Percentiles rank a stretch among this genome's conserved stretches.
phyloP scores from a whole-genome alignment of 805 yeast species.

The Schwanniomyces pseudopolymorphus region DNA sequence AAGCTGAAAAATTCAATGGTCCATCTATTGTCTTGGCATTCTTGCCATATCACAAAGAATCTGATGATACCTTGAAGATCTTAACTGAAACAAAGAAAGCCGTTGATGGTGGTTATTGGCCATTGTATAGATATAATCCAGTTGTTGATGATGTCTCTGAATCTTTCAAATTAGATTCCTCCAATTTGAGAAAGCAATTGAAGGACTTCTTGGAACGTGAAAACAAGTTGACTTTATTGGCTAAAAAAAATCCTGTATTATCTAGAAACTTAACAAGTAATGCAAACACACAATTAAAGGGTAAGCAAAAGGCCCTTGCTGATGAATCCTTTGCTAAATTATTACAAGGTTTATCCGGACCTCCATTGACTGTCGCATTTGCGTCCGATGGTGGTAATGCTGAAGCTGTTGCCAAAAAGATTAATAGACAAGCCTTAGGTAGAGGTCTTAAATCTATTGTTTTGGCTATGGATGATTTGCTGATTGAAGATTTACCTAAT shows the following conservation, averaged over 20 bases:
- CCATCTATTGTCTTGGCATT: slow-evolving; percentile 92
- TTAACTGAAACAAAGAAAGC: slow-evolving; percentile 85
- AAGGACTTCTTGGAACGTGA: slow-evolving; percentile 84
- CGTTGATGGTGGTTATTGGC: slow-evolving; percentile 96
- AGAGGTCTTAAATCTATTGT: slow-evolving; percentile 72
- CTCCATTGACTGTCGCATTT: slow-evolving; percentile 81
- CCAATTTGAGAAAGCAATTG: slow-evolving; percentile 72
- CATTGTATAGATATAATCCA: slow-evolving; percentile 86
- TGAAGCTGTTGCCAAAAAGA: slow-evolving; percentile 73
- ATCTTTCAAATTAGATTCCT: slow-evolving; percentile 83
- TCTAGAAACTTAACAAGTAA: slow-evolving; percentile 69
- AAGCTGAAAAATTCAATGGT: slow-evolving; percentile 86
- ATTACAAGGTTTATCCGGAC: slow-evolving; percentile 86
- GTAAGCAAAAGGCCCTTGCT: slow-evolving; percentile 63
- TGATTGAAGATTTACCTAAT: slow-evolving; percentile 69
- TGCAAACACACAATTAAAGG: slow-evolving; percentile 57
- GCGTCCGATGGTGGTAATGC: slow-evolving; percentile 95
- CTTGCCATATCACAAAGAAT: slow-evolving; percentile 69
- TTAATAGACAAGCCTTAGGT: slow-evolving; percentile 74
- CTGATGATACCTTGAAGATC: slow-evolving; percentile 67
- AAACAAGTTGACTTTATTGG: slow-evolving; percentile 77
- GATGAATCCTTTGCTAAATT: slow-evolving; percentile 74
- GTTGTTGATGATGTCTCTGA: slow-evolving; percentile 43
- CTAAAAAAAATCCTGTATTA: slow-evolving; percentile 68
- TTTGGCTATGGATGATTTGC: slow-evolving; percentile 67